phyloP scores from a whole-genome alignment of 108 stramenopile genomes.

The Nitzschia inconspicua region DNA sequence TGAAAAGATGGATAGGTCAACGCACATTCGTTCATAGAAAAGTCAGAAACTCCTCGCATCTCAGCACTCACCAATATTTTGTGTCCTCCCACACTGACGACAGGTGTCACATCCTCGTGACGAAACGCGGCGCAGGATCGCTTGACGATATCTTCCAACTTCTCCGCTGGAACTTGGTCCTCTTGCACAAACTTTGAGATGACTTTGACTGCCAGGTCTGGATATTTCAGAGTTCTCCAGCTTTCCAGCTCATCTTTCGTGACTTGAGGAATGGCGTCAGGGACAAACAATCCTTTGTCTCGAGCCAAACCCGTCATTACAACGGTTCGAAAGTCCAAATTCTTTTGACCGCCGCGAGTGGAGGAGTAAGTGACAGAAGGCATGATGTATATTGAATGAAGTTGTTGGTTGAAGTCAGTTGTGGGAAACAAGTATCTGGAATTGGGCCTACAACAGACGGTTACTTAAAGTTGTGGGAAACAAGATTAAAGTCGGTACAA shows the following conservation, averaged over 20 bases:
- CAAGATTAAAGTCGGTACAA: too few species aligned
- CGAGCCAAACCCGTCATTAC: slow-evolving; percentile 95
- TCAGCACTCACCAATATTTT: slow-evolving; percentile 63
- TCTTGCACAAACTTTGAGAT: slow-evolving; percentile 90
- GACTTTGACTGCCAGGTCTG: slow-evolving; percentile 85
- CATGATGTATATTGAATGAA: too few species aligned
- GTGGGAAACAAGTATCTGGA: too few species aligned
- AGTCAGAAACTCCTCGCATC: background rate
- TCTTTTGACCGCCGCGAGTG: slow-evolving; percentile 87
- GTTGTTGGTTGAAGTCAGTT: too few species aligned
- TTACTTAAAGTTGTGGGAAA: too few species aligned
- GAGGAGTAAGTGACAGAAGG: slow-evolving; percentile 87
- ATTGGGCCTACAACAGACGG: too few species aligned
- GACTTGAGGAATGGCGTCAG: slow-evolving; percentile 84
- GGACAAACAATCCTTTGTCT: slow-evolving; percentile 96
- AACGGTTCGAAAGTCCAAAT: slow-evolving; percentile 84
- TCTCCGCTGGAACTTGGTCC: slow-evolving; percentile 85
- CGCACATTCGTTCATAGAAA: too few species aligned
- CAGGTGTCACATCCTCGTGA: slow-evolving; percentile 86
- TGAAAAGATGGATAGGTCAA: background rate
- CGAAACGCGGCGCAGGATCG: slow-evolving; percentile 89
- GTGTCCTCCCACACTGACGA: slow-evolving; percentile 76
- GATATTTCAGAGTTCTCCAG: slow-evolving; percentile 74
- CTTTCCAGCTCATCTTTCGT: slow-evolving; percentile 64
- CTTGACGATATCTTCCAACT: slow-evolving; percentile 83